Evolutionary conservation across 2,329 filamentous ascomycete genomes (phyloP), one percentile per base, ranked within the genome.

Genomic region (Cladosporium sp.): DNA sequence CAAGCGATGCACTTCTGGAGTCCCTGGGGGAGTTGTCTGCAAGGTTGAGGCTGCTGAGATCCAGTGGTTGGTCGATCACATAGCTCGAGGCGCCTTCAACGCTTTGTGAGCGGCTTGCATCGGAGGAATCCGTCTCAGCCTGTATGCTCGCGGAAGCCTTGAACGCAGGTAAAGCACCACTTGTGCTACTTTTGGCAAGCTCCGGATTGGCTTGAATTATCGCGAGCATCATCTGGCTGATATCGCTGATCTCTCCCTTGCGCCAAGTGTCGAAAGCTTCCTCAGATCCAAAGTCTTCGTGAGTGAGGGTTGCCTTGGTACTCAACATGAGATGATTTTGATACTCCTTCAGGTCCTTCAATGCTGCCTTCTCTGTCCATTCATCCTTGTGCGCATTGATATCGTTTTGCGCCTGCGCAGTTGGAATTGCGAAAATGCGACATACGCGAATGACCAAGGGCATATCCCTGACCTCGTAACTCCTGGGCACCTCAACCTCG

Each of bases 401-500:
- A 68, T 97, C 92, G 43, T 84, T 83, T 75, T 99, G 94, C 5
- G 92, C 88, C 65, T 94, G 87, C 1, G 87, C 85, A 64, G 88
- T 85, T 43, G 86, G 86, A 60, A 93, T 81, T 45, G 88, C 89
- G 74, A 97, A 99, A 63, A 97, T 89, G 67, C 83, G 87, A 52
- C 88, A 89, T 25, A 99, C 92, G 37, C 88, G 84, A 72, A 94
- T 88, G 28, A 96, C 94, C 75, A 97, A 83, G 38, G 88, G 88
- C 94, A 99, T 99, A 71, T 99, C 94, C 75, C 94, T 96, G 70
- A 97, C 88, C 73, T 97, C 90, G 73, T 96, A 90, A 69, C 86
- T 94, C 59, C 95, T 78, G 11, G 93, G 92, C 2, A 92, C 84
- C 59, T 89, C 82, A 20, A 93, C 89, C 73, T 97, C 93, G 63